A percentile compares a stretch with the other conserved stretches of the same genome.
These are phyloP conservation scores for Agaricus bisporus DNA, from an alignment of 768 basidiomycete species.

Conservation along the genomic window DNA sequence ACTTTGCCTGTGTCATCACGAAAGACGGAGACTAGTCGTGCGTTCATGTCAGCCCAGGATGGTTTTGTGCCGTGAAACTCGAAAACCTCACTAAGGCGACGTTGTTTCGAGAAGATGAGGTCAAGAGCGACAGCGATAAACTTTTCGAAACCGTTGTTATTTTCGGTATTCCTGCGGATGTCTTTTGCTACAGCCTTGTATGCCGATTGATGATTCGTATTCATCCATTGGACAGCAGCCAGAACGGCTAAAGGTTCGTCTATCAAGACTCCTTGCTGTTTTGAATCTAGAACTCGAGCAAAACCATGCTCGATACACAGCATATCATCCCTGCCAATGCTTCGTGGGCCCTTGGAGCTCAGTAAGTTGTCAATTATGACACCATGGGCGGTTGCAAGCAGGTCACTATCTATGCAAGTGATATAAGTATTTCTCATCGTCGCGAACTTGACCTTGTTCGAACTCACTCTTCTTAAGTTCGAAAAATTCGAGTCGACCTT, in stretches of 20 bases:
- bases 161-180: conserved; percentile 22
- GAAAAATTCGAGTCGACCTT: conserved; percentile 33
- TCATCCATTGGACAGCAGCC: conserved; percentile 35
- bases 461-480: conserved; percentile 35
- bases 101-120: conserved; percentile 26
- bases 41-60: conserved; percentile 29
- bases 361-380: conserved; percentile 34
- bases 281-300: conserved; percentile 35
- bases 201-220: conserved; percentile 25
- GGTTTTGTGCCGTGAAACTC: conserved; percentile 23
- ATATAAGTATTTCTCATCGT: neutral
- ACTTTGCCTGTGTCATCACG: conserved; percentile 17
- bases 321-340: conserved; percentile 33
- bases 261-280: conserved; percentile 29
- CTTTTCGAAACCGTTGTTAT: conserved; percentile 39
- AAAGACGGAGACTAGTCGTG: conserved; percentile 30
- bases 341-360: conserved; percentile 27
- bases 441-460: no score
- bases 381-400: conserved; percentile 31
- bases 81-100: conserved; percentile 30
- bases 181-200: conserved; percentile 33
- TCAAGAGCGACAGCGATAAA: conserved; percentile 36
- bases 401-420: conserved; percentile 23
- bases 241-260: conserved; percentile 41
- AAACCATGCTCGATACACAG: conserved; percentile 39